Percentiles rank a stretch among this genome's conserved stretches.
Evolutionary conservation across 768 basidiomycete species (phyloP).

Genomic region (Myochromella boudieri): DNA sequence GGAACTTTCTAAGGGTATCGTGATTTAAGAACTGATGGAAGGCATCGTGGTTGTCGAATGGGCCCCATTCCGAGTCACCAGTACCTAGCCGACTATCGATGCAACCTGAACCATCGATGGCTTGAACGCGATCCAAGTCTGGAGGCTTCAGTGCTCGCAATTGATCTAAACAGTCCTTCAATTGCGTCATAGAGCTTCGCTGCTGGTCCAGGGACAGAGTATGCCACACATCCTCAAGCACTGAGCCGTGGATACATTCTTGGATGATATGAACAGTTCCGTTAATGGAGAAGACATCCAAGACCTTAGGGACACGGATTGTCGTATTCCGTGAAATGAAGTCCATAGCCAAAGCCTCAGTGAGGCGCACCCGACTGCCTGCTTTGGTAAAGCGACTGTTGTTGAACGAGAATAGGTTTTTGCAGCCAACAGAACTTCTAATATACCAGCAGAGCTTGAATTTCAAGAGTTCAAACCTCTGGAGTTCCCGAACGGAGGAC

Average conservation of each 20-base stretch:
- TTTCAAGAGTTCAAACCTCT: not conserved
- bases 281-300: constrained; percentile 14
- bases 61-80: not conserved
- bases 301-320: constrained; percentile 15
- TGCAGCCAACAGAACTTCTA: not conserved
- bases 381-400: too few relatives aligned
- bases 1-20: not conserved
- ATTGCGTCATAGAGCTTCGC: not conserved
- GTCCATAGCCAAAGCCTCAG: constrained; percentile 14
- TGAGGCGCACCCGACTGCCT: constrained; percentile 14
- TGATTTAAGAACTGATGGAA: not conserved
- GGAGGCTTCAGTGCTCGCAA: not conserved
- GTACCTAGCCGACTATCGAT: not conserved
- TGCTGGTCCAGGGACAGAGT: constrained; percentile 3
- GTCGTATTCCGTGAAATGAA: constrained; percentile 13
- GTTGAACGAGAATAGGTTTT: not conserved
- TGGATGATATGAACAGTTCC: constrained; percentile 12
- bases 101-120: not conserved
- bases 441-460: not conserved
- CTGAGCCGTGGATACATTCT: constrained; percentile 13
- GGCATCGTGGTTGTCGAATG: not conserved
- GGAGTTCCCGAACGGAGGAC: not conserved
- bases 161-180: not conserved
- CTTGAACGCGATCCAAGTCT: not conserved
- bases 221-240: constrained; percentile 15